These are phyloP conservation scores for Cryptococcus neoformans DNA, from an alignment of 1,284 basidiomycete genomes.

Conservation along the genomic window DNA sequence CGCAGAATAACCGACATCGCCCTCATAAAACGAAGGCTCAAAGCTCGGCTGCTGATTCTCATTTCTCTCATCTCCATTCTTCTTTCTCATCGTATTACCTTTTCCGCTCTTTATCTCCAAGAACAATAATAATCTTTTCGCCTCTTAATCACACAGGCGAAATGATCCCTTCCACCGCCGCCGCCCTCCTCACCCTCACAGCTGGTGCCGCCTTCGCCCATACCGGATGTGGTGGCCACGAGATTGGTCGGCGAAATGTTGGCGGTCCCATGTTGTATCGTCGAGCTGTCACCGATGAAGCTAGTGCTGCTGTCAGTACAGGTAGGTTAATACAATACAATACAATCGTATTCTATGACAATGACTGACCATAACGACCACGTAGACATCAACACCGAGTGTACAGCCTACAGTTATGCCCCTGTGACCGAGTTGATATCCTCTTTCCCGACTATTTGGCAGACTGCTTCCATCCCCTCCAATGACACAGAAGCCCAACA, in stretches of 20 bases:
- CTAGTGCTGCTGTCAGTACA: constrained; percentile 18
- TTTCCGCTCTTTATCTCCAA: too few species aligned
- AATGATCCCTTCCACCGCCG: neutral
- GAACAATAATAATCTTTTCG: too few species aligned
- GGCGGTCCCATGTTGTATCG: constrained; percentile 14
- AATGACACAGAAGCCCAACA: constrained; percentile 46
- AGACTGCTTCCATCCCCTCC: constrained; percentile 43
- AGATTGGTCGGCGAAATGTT: constrained; percentile 32
- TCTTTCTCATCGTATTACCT: neutral
- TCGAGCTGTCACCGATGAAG: constrained; percentile 19
- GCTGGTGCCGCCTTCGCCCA: constrained; percentile 12
- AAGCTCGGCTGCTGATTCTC: neutral
- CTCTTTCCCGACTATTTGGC: constrained; percentile 48
- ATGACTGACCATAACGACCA: neutral
- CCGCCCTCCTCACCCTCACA: constrained; percentile 2
- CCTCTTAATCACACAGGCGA: neutral
- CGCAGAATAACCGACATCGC: too few species aligned
- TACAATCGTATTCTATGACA: neutral
- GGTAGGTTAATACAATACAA: constrained; percentile 12
- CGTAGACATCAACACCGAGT: constrained; percentile 16
- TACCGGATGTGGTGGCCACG: constrained; percentile 38
- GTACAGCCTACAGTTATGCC: constrained; percentile 36
- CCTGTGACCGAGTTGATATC: constrained; percentile 23
- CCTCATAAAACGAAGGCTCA: too few species aligned
- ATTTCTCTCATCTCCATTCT: neutral